Base-by-base conservation (phyloP, 2,329 filamentous ascomycete genomes). In the Venturia effusa region DNA sequence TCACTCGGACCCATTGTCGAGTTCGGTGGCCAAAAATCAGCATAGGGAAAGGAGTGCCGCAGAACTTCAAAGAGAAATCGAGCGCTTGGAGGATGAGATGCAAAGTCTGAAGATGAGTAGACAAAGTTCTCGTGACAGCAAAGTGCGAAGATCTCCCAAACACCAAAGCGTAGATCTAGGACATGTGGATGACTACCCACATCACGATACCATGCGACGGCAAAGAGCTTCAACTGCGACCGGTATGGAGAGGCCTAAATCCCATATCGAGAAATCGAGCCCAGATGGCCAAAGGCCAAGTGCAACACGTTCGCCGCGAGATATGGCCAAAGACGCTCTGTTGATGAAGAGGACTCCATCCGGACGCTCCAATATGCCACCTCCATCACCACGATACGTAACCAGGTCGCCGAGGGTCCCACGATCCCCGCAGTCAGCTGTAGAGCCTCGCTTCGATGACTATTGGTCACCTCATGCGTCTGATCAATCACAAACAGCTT, bases 151-250 rank as follows among this genome's bases (percentile, higher is more conserved):
- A 48, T 55, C 51, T 57, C 51, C 51, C 10, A 40, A 54, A 17
- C 61, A 63, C 32, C 45, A 57, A 15, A 63, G 61, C 27, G 61
- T 63, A 57, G 61, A 63, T 63, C 48, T 63, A 22, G 51, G 61
- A 17, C 41, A 27, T 15, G 37, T 37, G 19, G 51, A 63, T 41
- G 61, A 62, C 41, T 62, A 62, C 40, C 61, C 61, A 24, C 61
- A 62, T 15, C 34, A 60, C 19, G 59, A 60, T 22, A 27, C 32
- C 15, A n/a, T n/a, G 30, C 62, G 62, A 22, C 62, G 62, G 32
- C 54, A 39, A 61, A 34, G 62, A 59, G 51, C 62, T 30, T 60
- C 54, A 10, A 64, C 62, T 8, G 32, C 62, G 10, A 39, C 30
- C 13, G 40, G 55, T 30, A 30, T 30, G 11, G 62, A 64, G 41